Conservation (phyloP, 768 basidiomycete genomes). For the Leccinum incarnatum region DNA sequence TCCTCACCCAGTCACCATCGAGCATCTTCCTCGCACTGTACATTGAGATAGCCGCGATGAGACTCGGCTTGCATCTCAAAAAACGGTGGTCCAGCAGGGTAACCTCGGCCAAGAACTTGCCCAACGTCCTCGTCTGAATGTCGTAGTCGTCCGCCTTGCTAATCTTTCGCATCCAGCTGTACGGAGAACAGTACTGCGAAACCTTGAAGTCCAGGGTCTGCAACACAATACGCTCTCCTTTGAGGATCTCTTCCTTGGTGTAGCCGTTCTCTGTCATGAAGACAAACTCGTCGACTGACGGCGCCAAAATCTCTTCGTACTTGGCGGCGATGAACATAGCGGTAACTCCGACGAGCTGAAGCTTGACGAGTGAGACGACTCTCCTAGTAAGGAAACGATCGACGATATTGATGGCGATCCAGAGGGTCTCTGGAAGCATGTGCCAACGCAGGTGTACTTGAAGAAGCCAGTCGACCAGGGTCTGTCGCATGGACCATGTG, state of each 20-base stretch:
- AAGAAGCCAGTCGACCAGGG: slow-evolving; percentile 95
- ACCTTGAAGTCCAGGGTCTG: slow-evolving; percentile 94
- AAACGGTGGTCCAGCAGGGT: slow-evolving; percentile 92
- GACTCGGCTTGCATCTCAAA: slow-evolving; percentile 87
- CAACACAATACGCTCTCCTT: slow-evolving; percentile 95
- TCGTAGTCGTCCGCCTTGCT: slow-evolving; percentile 99
- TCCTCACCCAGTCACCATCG: slow-evolving; percentile 90
- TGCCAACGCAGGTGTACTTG: slow-evolving; percentile 98
- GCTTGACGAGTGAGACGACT: slow-evolving; percentile 83
- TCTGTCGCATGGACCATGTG: slow-evolving; percentile 91
- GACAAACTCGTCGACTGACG: slow-evolving; percentile 96
- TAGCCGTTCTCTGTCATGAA: slow-evolving; percentile 97
- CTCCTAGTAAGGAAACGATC: slow-evolving; percentile 90
- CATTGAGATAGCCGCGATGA: slow-evolving; percentile 96
- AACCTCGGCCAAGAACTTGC: slow-evolving; percentile 97
- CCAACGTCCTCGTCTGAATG: slow-evolving; percentile 93
- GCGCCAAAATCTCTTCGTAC: slow-evolving; percentile 98
- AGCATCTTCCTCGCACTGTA: slow-evolving; percentile 94
- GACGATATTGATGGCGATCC: slow-evolving; percentile 98
- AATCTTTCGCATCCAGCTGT: slow-evolving; percentile 98
- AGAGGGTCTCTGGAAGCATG: slow-evolving; percentile 98
- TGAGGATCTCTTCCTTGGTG: slow-evolving; percentile 92
- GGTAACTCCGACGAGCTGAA: slow-evolving; percentile 96
- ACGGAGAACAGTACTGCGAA: slow-evolving; percentile 98
- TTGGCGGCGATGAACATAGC: slow-evolving; percentile 99